Conservation (phyloP, 208 protist species). For the Vickermania ingenoplastis region DNA sequence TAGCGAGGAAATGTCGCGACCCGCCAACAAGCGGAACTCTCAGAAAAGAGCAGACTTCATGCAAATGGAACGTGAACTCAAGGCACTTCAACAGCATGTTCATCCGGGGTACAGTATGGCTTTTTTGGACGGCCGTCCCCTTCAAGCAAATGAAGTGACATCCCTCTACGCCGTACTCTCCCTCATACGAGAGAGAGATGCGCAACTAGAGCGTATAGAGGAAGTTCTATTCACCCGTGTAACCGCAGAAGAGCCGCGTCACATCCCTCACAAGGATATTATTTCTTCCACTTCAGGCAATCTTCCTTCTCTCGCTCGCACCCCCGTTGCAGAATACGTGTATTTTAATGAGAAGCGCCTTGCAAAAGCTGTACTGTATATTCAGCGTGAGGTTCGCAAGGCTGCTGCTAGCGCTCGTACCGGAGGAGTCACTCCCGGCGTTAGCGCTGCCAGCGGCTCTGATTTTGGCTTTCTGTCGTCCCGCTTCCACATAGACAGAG, state of each 20-base stretch:
- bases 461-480: neutral
- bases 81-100: neutral
- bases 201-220: neutral
- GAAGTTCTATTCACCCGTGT: too few species aligned
- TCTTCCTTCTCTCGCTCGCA: too few species aligned
- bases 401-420: neutral
- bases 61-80: neutral
- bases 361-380: neutral
- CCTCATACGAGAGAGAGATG: neutral
- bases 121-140: neutral
- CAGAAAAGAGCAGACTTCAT: slow-evolving; percentile 1
- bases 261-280: too few species aligned
- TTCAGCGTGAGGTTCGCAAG: neutral
- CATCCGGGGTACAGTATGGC: neutral
- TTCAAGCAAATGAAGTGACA: neutral
- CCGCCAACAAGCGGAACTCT: neutral
- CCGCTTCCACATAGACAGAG: slow-evolving; percentile 15
- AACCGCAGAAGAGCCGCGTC: too few species aligned
- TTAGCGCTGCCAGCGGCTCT: neutral
- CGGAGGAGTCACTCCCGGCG: neutral
- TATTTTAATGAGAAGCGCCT: too few species aligned
- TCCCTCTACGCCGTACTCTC: neutral
- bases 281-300: too few species aligned
- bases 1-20: neutral
- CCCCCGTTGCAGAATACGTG: too few species aligned